Evolutionary conservation across 208 protist species (phyloP), one percentile per base, ranked within the genome.

Genomic region (Angomonas desouzai): DNA sequence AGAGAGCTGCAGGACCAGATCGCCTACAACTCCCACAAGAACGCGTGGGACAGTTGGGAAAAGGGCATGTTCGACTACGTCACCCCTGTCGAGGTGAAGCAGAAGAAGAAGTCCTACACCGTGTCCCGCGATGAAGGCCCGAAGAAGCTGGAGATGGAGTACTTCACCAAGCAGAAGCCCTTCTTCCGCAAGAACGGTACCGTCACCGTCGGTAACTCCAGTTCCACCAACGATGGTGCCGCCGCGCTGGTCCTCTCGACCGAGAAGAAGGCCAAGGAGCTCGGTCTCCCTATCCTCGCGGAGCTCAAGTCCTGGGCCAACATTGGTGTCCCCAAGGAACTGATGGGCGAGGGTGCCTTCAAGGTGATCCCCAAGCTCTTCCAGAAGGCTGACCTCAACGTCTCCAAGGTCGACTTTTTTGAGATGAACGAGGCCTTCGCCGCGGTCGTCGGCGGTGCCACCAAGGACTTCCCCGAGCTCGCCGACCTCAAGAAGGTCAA

Each of bases 381-480:
- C 18, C 60, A 82, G 16, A 60, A 69, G 29, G 66, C 74, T 0
- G 58, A 62, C 56, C 32, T 97, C 4, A 69, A 73, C 48, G 64
- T 86, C 11, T 20, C 53, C 11, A 75, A 98, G 34, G 76, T 98
- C 22, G 85, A 95, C 72, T 91, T 83, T 53, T 98, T 81, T 64
- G 97, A 98, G 51, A 89, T 99, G 62, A 99, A 99, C 80, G 98
- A 98, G 81, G 97, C 97, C 47, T 99, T 99, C 79, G 79, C 91
- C 16, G 91, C 89, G n/a, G 96, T 98, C n/a, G 70, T 91, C 18
- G 67, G 97, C 3, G 94, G 83, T 18, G 94, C 94, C 36, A 76
- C 68, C 18, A 86, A 94, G 62, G 79, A 93, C 36, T 73, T 97
- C 3, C 70, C 95, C 1, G 66, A 79, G 58, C 65, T 98, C 33